A percentile compares a stretch with the other conserved stretches of the same genome.
phyloP scores from a whole-genome alignment of 306 rosid species.

The Vicia sativa region DNA sequence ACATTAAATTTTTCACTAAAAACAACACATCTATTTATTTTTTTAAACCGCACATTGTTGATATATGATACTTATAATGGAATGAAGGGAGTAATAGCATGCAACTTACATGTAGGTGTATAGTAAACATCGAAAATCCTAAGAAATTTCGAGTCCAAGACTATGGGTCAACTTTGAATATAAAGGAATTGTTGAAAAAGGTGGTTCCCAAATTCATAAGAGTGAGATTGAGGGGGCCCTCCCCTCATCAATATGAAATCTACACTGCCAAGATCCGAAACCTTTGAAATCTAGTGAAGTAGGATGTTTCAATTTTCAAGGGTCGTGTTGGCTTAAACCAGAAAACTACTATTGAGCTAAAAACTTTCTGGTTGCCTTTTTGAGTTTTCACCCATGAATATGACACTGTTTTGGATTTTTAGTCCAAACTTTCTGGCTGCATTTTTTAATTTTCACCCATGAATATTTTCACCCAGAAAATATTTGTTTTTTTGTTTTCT shows the following conservation, averaged over 20 bases:
- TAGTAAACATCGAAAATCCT: slow-evolving; percentile 33
- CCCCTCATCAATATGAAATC: slow-evolving; percentile 2
- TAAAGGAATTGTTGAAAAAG: background rate
- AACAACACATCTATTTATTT: no score
- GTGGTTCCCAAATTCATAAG: slow-evolving; percentile 4
- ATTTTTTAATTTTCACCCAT: no score
- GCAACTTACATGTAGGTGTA: background rate
- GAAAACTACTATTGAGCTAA: slow-evolving; percentile 23
- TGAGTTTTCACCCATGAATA: background rate
- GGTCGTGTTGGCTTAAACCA: slow-evolving; percentile 21
- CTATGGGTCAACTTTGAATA: slow-evolving; percentile 1
- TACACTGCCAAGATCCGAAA: background rate
- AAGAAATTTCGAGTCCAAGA: background rate
- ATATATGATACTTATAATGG: no score
- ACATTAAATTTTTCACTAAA: no score
- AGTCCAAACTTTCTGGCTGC: background rate
- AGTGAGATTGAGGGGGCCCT: slow-evolving; percentile 18
- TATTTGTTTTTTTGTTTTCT: no score
- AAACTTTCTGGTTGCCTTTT: slow-evolving; percentile 25
- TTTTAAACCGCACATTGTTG: no score
- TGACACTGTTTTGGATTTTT: background rate
- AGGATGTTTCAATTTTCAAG: background rate
- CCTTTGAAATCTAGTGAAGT: slow-evolving; percentile 11
- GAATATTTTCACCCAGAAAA: no score
- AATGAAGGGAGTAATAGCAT: background rate